Base-by-base conservation (phyloP, 768 basidiomycete species). In the Kwoniella europaea region DNA sequence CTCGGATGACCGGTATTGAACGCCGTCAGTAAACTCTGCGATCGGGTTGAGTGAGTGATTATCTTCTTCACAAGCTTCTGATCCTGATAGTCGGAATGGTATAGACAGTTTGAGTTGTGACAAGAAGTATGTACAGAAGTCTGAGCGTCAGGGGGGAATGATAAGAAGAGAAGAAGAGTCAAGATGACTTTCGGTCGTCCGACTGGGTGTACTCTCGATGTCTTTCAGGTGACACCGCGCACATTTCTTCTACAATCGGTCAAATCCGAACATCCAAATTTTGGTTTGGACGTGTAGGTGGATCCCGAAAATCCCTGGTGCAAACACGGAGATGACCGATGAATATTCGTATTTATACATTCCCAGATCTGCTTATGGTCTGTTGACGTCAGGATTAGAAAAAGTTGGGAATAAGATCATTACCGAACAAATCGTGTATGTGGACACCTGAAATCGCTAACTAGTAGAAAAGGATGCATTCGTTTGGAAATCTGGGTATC, bases 141-240 rank as follows among this genome's bases (percentile, higher is more conserved):
- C 35, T 35, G 35, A 9, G 6, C 35, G 35, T 50, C 3, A 3
- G 15, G 18, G 12, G 12, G 46, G 18, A 6, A 50, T 18, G 46
- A 50, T 15, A 50, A 50, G 15, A 50, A 50, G 46, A 50, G 13
- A 2, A 46, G 16, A 46, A 46, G 46, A 12, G 4, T 9, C 16
- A 50, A 50, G 46, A 50, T 50, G 27, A 27, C 46, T 24, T n/a
- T 58, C 54, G 54, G 54, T 56, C 54, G n/a, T 56, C 54, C 54
- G 54, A 56, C 7, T 56, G 54, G n/a, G 13, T 13, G 15, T 3
- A 52, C 50, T 52, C 15, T 52, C n/a, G 50, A n/a, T 52, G 13
- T 52, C 27, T 27, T 18, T 16, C 12, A 22, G 54, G 24, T 55
- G 54, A 55, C 18, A 1, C 15, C 0, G 15, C 15, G 16, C 50